Evolutionary conservation across 768 basidiomycete genomes (phyloP), one percentile per base, ranked within the genome.

Genomic region (Russula emetica): DNA sequence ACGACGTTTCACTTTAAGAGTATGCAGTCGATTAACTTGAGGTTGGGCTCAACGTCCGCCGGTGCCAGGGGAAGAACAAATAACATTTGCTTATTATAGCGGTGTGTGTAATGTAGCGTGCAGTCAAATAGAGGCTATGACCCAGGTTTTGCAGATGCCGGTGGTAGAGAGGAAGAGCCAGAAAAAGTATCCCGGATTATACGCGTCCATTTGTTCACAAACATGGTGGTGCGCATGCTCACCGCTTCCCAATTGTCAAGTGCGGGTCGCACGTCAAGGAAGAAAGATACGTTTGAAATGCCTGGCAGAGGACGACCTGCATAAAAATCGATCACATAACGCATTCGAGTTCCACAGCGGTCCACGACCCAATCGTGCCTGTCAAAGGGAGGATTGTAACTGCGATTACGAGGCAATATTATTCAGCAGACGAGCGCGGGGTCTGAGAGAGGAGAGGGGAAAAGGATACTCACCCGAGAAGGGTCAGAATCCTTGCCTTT

Each of bases 281-380:
- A 96, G 76, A 99, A 98, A 0, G 94, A 92, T 16, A 91, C 75
- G 61, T 83, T 81, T 62, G 77, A 79, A 26, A 78, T 74, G 1
- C 78, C 70, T 13, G 83, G 70, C 14, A 74, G 77, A 28, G 77
- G 70, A 51, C 84, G 84, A 20, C 96, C 96, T 3, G 91, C 90
- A 78, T 99, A 99, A 76, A 98, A 99, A 76, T 99, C 97, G 70
- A 99, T 97, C 63, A 99, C 85, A 77, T 99, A 99, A 56, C 96
- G 87, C 72, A 94, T 80, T 62, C 84, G 85, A 10, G 83, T 84
- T 6, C 94, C 96, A 72, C 95, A 97, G 38, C 96, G 86, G 74
- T 97, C 94, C 55, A 99, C 86, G 55, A 92, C 74, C 97, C 97
- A 99, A 74, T 98, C 96, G 69, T 99, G 97, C 9, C 97, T 87